Evolutionary conservation across 1,284 basidiomycete species (phyloP).

Genomic region (Neonothopanus nambi): DNA sequence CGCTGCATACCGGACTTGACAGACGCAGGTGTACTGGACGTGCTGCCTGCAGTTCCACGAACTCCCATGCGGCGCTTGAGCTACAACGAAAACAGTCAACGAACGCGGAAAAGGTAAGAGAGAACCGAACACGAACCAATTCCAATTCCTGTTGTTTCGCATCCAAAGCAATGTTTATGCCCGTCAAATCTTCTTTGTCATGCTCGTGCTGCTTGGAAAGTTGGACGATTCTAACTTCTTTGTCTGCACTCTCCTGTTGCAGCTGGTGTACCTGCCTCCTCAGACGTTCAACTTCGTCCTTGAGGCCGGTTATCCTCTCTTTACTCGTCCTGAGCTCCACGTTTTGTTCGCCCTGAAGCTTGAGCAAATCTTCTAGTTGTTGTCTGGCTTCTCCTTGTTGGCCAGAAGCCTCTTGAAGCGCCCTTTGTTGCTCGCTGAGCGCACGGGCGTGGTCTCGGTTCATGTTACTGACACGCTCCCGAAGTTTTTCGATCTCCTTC

Average conservation of each 20-base stretch:
- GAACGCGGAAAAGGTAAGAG: slow-evolving; percentile 5
- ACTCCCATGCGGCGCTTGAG: slow-evolving; percentile 72
- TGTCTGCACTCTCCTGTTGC: slow-evolving; percentile 79
- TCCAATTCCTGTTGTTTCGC: slow-evolving; percentile 91
- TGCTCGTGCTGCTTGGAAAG: slow-evolving; percentile 65
- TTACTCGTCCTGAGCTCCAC: slow-evolving; percentile 44
- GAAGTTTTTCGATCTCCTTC: slow-evolving; percentile 50
- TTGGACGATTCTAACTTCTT: slow-evolving; percentile 80
- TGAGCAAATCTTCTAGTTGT: slow-evolving; percentile 49
- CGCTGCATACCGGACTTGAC: slow-evolving; percentile 42
- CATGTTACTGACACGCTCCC: slow-evolving; percentile 52
- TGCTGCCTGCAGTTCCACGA: slow-evolving; percentile 60
- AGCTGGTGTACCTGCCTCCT: slow-evolving; percentile 67
- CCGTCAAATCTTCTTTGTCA: slow-evolving; percentile 75
- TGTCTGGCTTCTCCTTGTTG: slow-evolving; percentile 47
- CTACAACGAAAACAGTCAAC: slow-evolving; percentile 37
- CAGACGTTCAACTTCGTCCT: slow-evolving; percentile 64
- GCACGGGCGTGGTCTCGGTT: slow-evolving; percentile 54
- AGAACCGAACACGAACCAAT: slow-evolving; percentile 53
- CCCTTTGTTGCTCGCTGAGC: slow-evolving; percentile 51
- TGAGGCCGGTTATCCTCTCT: slow-evolving; percentile 51
- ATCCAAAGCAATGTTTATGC: slow-evolving; percentile 84
- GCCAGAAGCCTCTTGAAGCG: slow-evolving; percentile 46
- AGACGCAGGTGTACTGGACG: slow-evolving; percentile 58
- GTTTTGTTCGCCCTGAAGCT: slow-evolving; percentile 54